These are phyloP conservation scores for Penicillium samsonianum DNA, from an alignment of 495 filamentous ascomycete genomes.

Conservation along the genomic window DNA sequence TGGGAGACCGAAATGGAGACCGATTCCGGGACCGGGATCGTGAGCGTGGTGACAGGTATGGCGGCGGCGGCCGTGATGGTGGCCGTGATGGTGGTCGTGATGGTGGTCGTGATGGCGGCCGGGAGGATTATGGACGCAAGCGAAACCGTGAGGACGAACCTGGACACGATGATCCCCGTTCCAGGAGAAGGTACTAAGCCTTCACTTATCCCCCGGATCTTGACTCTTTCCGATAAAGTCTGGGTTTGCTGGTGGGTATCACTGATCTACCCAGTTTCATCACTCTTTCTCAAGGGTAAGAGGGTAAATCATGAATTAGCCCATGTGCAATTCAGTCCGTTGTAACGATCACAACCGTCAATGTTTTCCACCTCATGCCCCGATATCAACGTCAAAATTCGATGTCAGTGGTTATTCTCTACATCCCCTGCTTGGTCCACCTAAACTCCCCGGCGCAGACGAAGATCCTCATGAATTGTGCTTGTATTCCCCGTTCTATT, in stretches of 20 bases:
- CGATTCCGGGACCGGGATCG: conserved; percentile 54
- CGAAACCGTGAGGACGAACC: conserved; percentile 54
- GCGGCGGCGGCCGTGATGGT: conserved; percentile 21
- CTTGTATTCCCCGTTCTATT: conserved; percentile 30
- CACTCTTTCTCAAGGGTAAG: conserved; percentile 68
- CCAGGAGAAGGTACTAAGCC: conserved; percentile 72
- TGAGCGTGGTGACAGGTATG: conserved; percentile 45
- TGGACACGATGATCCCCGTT: conserved; percentile 75
- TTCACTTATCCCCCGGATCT: conserved; percentile 26
- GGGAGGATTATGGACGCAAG: conserved; percentile 62
- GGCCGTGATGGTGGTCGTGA: conserved; percentile 29
- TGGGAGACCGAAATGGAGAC: conserved; percentile 21
- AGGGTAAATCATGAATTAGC: conserved; percentile 17
- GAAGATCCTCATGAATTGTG: conserved; percentile 16
- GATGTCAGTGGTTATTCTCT: conserved; percentile 3
- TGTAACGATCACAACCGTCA: conserved; percentile 11
- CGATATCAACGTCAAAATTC: conserved; percentile 10
- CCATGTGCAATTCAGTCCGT: conserved; percentile 13
- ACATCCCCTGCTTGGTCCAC: conserved; percentile 13
- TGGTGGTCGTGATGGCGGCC: conserved; percentile 55
- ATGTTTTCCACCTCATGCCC: conserved; percentile 8
- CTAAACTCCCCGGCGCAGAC: conserved; percentile 5
- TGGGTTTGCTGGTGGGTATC: conserved; percentile 55
- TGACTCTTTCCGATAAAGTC: conserved; percentile 23
- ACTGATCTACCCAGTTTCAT: conserved; percentile 42